phyloP scores from a whole-genome alignment of 1,284 basidiomycete species.

The Cutaneotrichosporon cutaneum region DNA sequence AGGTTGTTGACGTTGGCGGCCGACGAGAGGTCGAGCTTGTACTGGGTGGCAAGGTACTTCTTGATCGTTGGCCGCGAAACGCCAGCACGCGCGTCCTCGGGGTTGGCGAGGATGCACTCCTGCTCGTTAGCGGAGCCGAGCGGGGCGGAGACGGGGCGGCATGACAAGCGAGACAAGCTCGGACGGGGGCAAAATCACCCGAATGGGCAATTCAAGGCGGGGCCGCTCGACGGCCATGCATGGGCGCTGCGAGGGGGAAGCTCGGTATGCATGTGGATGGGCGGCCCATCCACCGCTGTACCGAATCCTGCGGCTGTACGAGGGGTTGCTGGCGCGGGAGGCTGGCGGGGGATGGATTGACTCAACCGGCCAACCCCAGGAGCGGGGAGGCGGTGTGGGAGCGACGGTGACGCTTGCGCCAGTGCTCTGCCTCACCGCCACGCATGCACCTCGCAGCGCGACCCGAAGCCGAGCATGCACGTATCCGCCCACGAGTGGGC shows the following conservation, averaged over 20 bases:
- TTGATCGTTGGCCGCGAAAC: slow-evolving; percentile 90
- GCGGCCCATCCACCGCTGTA: not conserved
- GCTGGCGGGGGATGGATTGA: not conserved
- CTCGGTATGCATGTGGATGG: slow-evolving; percentile 9
- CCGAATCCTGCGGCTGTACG: slow-evolving; percentile 1
- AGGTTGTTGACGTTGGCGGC: slow-evolving; percentile 76
- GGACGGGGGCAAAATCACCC: slow-evolving; percentile 25
- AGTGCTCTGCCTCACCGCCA: not conserved
- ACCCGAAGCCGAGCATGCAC: not conserved
- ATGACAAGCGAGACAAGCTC: not conserved
- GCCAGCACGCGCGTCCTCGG: slow-evolving; percentile 75
- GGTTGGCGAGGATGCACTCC: slow-evolving; percentile 74
- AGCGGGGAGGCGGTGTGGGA: not conserved
- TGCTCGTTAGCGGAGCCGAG: slow-evolving; percentile 27
- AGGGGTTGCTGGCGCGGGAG: not conserved
- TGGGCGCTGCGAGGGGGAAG: slow-evolving; percentile 6
- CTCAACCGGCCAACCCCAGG: not conserved
- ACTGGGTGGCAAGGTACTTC: slow-evolving; percentile 79
- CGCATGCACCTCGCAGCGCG: not conserved
- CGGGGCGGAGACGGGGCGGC: not conserved
- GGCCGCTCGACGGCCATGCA: slow-evolving; percentile 14
- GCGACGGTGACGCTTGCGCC: not conserved
- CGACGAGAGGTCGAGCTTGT: slow-evolving; percentile 70
- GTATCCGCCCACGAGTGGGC: slow-evolving; percentile 1
- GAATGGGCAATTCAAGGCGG: slow-evolving; percentile 33